A percentile compares a stretch with the other conserved stretches of the same genome.
Conservation (phyloP, 1,284 basidiomycete species). For the Marasmius oreades region DNA sequence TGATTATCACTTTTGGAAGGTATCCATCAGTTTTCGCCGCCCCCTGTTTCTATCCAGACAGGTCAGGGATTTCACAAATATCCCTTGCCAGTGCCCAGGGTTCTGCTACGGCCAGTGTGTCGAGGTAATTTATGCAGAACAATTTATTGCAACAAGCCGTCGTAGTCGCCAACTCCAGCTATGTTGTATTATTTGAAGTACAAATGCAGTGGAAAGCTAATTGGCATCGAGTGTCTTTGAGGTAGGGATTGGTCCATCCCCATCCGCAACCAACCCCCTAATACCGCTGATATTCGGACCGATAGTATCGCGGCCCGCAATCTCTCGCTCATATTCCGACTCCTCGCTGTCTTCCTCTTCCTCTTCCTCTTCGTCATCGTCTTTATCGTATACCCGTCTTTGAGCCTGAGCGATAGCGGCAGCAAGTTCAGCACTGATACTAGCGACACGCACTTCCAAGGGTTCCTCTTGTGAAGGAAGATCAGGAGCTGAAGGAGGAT, state of each 20-base stretch:
- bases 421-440: constrained; percentile 70
- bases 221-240: background rate
- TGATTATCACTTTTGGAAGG: too few species aligned
- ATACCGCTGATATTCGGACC: constrained; percentile 59
- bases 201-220: too few species aligned
- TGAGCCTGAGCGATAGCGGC: constrained; percentile 68
- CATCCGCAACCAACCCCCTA: constrained; percentile 35
- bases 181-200: background rate
- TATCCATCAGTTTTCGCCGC: too few species aligned
- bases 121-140: too few species aligned
- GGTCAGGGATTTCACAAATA: too few species aligned
- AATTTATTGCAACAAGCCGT: too few species aligned
- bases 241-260: constrained; percentile 16
- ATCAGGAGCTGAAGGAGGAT: constrained; percentile 20
- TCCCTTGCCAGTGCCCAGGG: too few species aligned
- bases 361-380: constrained; percentile 53
- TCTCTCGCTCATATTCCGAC: constrained; percentile 46
- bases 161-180: too few species aligned
- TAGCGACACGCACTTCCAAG: constrained; percentile 59
- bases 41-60: too few species aligned
- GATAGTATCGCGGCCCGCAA: constrained; percentile 41
- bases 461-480: constrained; percentile 34
- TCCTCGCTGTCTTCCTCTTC: constrained; percentile 34
- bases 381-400: constrained; percentile 45
- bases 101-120: too few species aligned